Base-by-base conservation (phyloP, 441 rosid species). In the Pelargonium myrrhifolium region DNA sequence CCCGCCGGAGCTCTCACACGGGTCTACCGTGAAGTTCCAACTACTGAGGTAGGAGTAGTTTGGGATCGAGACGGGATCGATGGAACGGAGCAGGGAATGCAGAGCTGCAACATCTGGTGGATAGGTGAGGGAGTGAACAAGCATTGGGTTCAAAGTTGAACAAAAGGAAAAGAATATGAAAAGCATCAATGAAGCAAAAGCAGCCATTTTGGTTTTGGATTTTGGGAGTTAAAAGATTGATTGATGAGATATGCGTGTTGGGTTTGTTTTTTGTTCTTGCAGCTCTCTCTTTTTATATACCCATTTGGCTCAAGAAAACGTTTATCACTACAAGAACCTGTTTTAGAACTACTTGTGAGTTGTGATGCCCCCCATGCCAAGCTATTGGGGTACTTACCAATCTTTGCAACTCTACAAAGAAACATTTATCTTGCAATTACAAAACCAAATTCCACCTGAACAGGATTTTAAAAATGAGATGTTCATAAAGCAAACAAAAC, bases 1-100 rank as follows among this genome's bases (percentile, higher is more conserved):
- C 6, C 65, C 68, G 3, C 81, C 86, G 1, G 78, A 1, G 24
- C 75, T 81, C 47, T 80, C 86, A 37, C 90, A 83, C 0, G 93
- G 90, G 72, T 87, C 90, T 2, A 55, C 60, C 0, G 80, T 35
- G 73, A 85, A 84, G 70, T 82, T 80, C 88, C 87, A 87, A 40
- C 84, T 80, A 26, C 67, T 53, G 62, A 85, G 74, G 74, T 75
- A 85, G 31, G 87, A 87, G 47, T 78, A 65, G 1, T 79, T 42
- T 1, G 81, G 68, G 24, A 82, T 80, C 2, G 85, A 78, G 67
- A 68, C 74, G 2, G 87, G 86, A 75, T 87, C 87, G 14, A 85
- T 68, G 53, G 81, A 68, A 1, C 64, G 69, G 39, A 73, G 75
- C 31, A 87, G 69, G 28, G 77, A 45, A 51, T 76, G 73, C 35